A percentile compares a stretch with the other conserved stretches of the same genome.
Evolutionary conservation across 306 rosid genomes (phyloP).

Genomic region (Macrotyloma uniflorum): DNA sequence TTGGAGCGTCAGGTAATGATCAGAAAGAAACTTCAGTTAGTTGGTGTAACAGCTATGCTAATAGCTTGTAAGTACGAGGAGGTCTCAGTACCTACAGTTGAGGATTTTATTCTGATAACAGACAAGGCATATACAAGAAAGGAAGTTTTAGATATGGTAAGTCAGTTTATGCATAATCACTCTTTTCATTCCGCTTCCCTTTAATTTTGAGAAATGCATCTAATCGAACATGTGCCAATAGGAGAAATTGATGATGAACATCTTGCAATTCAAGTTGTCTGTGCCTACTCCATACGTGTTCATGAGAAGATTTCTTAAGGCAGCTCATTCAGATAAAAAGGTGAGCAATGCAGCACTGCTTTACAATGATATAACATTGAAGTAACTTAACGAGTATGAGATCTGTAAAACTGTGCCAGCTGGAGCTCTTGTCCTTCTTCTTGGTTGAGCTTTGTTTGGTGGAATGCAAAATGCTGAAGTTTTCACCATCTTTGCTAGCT

Average conservation of each 20-base stretch:
- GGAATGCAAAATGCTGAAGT: constrained; percentile 73
- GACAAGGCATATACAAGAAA: constrained; percentile 50
- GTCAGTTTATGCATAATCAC: not conserved
- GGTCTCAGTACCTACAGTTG: constrained; percentile 49
- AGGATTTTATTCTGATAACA: constrained; percentile 52
- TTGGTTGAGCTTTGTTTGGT: constrained; percentile 81
- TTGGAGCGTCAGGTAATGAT: constrained; percentile 42
- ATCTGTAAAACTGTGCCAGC: constrained; percentile 52
- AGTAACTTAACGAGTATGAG: not conserved
- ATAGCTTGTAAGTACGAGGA: constrained; percentile 58
- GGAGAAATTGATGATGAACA: constrained; percentile 55
- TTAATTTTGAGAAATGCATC: constrained; percentile 1
- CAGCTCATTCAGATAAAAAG: constrained; percentile 48
- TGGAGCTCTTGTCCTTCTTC: constrained; percentile 76
- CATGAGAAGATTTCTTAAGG: constrained; percentile 53
- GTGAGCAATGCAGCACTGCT: constrained; percentile 24
- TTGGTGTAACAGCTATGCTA: constrained; percentile 53
- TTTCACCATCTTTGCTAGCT: constrained; percentile 77
- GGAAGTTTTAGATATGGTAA: constrained; percentile 49
- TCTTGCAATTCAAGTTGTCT: constrained; percentile 47
- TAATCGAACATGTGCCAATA: constrained; percentile 23
- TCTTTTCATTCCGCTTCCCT: not conserved
- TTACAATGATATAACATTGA: not conserved
- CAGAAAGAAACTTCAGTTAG: constrained; percentile 55
- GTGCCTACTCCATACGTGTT: constrained; percentile 53